Evolutionary conservation across 148 eudicot genomes (phyloP).

Genomic region (Rhododendron simsii): DNA sequence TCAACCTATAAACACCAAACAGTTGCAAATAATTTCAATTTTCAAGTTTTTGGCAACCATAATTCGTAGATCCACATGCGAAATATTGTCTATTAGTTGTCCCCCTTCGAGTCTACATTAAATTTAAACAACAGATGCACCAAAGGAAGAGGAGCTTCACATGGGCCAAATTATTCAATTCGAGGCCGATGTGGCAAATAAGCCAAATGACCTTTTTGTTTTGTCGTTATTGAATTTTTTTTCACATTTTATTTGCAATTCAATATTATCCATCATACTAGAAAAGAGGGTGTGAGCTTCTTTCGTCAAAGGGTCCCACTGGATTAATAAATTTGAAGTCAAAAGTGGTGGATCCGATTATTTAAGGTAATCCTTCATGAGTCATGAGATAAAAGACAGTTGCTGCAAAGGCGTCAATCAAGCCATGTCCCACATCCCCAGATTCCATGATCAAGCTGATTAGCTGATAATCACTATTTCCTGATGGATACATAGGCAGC

Average conservation of each 20-base stretch:
- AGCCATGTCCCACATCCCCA: background rate
- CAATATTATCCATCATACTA: background rate
- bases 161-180: background rate
- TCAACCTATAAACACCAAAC: conserved; percentile 38
- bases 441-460: background rate
- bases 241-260: background rate
- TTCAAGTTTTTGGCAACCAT: too few species aligned
- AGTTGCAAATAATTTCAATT: background rate
- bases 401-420: background rate
- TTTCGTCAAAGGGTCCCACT: conserved; percentile 1
- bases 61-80: background rate
- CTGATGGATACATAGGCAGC: background rate
- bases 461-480: background rate
- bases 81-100: background rate
- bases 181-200: background rate
- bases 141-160: background rate
- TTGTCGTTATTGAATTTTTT: too few species aligned
- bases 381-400: background rate
- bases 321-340: background rate
- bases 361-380: background rate
- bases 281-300: background rate
- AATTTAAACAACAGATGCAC: background rate
- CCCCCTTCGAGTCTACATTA: background rate
- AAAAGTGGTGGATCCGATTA: background rate
- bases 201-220: background rate